Percentiles rank a stretch among this genome's conserved stretches.
Evolutionary conservation across 2,329 filamentous ascomycete species (phyloP).

Genomic region (Fusarium continuum): DNA sequence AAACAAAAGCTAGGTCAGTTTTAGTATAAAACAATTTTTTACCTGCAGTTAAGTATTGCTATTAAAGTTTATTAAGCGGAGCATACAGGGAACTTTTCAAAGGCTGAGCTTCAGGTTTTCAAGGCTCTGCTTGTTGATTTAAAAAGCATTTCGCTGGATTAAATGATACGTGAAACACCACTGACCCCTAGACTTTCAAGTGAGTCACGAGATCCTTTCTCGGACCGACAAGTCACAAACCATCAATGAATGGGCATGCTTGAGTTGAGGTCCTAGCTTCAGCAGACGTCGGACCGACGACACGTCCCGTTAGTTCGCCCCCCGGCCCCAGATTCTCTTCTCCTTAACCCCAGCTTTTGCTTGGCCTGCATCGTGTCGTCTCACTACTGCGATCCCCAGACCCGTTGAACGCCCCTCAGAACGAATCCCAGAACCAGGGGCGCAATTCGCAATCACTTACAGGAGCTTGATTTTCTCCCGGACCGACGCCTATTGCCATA

Average conservation of each 20-base stretch:
- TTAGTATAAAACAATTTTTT: too few species aligned
- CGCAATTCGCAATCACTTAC: not conserved
- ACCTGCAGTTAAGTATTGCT: too few species aligned
- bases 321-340: slow-evolving; percentile 26
- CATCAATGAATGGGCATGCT: not conserved
- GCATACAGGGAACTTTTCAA: too few species aligned
- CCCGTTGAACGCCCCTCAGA: not conserved
- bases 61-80: too few species aligned
- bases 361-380: slow-evolving; percentile 12
- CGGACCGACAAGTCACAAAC: not conserved
- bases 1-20: too few species aligned
- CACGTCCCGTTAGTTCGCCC: slow-evolving; percentile 1
- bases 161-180: not conserved
- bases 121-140: too few species aligned
- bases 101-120: too few species aligned
- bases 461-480: not conserved
- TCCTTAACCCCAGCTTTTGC: slow-evolving; percentile 31
- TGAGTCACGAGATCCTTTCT: not conserved
- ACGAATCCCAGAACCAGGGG: not conserved
- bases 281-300: slow-evolving; percentile 23
- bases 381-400: slow-evolving; percentile 10
- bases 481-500: slow-evolving; percentile 13
- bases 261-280: not conserved
- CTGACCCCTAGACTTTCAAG: not conserved
- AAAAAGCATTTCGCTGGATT: too few species aligned